phyloP scores from a whole-genome alignment of 2,329 filamentous ascomycete genomes.

The Delphinella strobiligena region DNA sequence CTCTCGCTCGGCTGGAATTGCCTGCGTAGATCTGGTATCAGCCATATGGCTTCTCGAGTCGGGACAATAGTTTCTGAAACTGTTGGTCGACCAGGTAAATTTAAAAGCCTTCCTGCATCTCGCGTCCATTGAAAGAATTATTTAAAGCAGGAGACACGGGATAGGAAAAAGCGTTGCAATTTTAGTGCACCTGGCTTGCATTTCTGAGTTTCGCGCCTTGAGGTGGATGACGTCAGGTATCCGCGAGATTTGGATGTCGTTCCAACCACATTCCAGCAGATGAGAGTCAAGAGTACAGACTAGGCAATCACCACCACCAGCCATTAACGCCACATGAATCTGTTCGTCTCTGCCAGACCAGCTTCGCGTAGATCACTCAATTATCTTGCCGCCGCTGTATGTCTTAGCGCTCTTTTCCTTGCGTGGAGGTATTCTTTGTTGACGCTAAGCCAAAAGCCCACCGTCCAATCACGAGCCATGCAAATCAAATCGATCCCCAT shows the following conservation, averaged over 20 bases:
- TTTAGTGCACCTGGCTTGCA: too few relatives aligned
- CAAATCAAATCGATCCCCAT: slow-evolving; percentile 82
- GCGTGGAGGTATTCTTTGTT: slow-evolving; percentile 1
- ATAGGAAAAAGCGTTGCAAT: too few relatives aligned
- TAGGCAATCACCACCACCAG: neutral
- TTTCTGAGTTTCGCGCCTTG: too few relatives aligned
- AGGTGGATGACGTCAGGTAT: neutral
- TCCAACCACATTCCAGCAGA: too few relatives aligned
- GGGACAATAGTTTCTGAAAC: neutral
- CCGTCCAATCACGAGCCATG: slow-evolving; percentile 40
- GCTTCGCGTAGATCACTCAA: slow-evolving; percentile 4
- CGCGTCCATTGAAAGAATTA: neutral
- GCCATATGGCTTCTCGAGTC: neutral
- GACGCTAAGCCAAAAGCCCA: slow-evolving; percentile 7
- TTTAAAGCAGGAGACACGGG: too few relatives aligned
- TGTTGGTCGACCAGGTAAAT: neutral
- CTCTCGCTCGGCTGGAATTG: slow-evolving; percentile 1
- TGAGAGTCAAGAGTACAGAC: too few relatives aligned
- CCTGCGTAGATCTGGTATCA: neutral
- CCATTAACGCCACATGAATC: slow-evolving; percentile 5
- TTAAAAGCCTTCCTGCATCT: neutral
- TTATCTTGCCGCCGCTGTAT: slow-evolving; percentile 4
- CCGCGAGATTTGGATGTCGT: too few relatives aligned
- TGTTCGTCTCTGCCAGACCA: slow-evolving; percentile 4
- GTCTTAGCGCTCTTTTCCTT: slow-evolving; percentile 1